Percentiles rank a stretch among this genome's conserved stretches.
Evolutionary conservation across 495 filamentous ascomycete species (phyloP).

Genomic region (Podospora comata): DNA sequence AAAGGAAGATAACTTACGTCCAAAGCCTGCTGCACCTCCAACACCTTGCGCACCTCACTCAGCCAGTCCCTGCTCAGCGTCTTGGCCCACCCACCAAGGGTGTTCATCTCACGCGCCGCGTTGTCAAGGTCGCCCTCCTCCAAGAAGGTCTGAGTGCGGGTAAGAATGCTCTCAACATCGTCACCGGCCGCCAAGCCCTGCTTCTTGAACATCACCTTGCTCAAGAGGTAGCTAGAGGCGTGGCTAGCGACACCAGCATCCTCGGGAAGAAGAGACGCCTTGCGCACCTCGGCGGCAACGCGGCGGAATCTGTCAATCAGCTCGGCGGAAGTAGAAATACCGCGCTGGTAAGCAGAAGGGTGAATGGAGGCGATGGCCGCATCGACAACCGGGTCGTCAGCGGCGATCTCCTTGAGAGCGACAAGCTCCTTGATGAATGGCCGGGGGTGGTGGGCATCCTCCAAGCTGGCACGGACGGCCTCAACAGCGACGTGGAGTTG

Average conservation of each 20-base stretch:
- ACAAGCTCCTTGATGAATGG: conserved; percentile 90
- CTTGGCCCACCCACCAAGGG: conserved; percentile 87
- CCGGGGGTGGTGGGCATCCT: conserved; percentile 65
- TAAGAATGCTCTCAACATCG: conserved; percentile 91
- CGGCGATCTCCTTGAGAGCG: conserved; percentile 86
- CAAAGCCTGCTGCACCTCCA: conserved; percentile 93
- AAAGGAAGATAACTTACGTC: conserved; percentile 62
- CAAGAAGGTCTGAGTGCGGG: conserved; percentile 78
- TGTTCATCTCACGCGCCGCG: conserved; percentile 93
- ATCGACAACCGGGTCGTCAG: conserved; percentile 75
- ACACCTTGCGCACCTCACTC: conserved; percentile 75
- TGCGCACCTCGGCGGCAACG: conserved; percentile 89
- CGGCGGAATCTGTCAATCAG: conserved; percentile 94
- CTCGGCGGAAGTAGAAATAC: conserved; percentile 75
- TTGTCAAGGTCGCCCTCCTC: conserved; percentile 90
- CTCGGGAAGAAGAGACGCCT: conserved; percentile 85
- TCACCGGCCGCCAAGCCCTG: conserved; percentile 78
- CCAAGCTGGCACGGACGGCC: conserved; percentile 77
- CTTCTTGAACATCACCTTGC: conserved; percentile 92
- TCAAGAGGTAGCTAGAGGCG: conserved; percentile 79
- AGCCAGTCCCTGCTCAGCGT: conserved; percentile 91
- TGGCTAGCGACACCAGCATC: conserved; percentile 92
- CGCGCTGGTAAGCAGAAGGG: conserved; percentile 87
- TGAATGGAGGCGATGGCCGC: conserved; percentile 94
- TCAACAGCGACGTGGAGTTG: conserved; percentile 93